These are phyloP conservation scores for Priceomyces carsonii DNA, from an alignment of 805 yeast species.

Conservation along the genomic window DNA sequence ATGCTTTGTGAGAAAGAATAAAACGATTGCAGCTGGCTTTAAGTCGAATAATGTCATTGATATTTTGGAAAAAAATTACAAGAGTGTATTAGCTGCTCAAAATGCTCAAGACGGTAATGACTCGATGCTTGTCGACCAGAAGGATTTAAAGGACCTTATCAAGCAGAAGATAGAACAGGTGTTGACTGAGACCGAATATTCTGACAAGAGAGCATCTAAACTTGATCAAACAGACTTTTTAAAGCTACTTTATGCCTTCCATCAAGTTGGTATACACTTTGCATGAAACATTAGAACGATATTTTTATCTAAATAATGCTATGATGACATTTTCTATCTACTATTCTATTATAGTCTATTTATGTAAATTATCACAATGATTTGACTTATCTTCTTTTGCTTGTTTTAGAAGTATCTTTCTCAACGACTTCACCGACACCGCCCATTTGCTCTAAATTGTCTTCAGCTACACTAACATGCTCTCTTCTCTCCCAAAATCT, in stretches of 20 bases:
- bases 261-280: conserved; percentile 95
- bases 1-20: conserved; percentile 89
- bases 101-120: conserved; percentile 43
- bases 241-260: conserved; percentile 84
- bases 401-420: conserved; percentile 53
- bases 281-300: conserved; percentile 49
- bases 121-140: conserved; percentile 39
- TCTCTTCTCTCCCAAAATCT: conserved; percentile 99
- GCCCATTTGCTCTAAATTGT: conserved; percentile 82
- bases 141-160: conserved; percentile 47
- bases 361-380: conserved; percentile 2
- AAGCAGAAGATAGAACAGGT: conserved; percentile 74
- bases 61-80: conserved; percentile 85
- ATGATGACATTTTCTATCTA: background rate
- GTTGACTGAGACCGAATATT: conserved; percentile 72
- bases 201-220: conserved; percentile 88
- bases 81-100: conserved; percentile 60
- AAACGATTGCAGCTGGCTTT: conserved; percentile 91
- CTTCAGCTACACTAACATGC: conserved; percentile 84
- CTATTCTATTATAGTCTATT: too few species aligned
- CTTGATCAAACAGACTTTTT: conserved; percentile 95
- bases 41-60: conserved; percentile 77
- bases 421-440: conserved; percentile 90
- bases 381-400: conserved; percentile 41
- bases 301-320: conserved; percentile 8